These are phyloP conservation scores for Boletus mariae DNA, from an alignment of 1,284 basidiomycete species.

Conservation along the genomic window DNA sequence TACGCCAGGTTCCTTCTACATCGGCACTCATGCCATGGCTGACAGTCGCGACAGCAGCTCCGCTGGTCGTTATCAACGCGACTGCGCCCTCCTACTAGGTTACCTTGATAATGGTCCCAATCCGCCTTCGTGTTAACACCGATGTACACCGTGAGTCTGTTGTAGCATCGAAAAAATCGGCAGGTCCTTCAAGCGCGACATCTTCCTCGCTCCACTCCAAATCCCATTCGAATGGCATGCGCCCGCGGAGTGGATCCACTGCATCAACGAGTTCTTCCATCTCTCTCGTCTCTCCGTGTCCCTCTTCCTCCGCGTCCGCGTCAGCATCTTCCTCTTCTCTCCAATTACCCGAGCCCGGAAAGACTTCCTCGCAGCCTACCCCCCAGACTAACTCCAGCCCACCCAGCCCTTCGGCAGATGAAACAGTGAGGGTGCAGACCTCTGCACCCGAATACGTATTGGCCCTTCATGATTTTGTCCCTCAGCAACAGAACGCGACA, in stretches of 20 bases:
- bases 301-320: constrained; percentile 44
- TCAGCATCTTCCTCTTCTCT: constrained; percentile 49
- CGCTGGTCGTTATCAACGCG: background rate
- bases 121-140: constrained; percentile 32
- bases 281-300: constrained; percentile 50
- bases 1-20: background rate
- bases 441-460: constrained; percentile 63
- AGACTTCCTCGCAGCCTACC: constrained; percentile 6
- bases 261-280: constrained; percentile 54
- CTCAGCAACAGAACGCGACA: constrained; percentile 67
- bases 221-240: constrained; percentile 18
- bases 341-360: constrained; percentile 29
- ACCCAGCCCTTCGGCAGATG: constrained; percentile 40
- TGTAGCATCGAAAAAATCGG: constrained; percentile 22
- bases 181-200: constrained; percentile 14
- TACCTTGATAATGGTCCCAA: constrained; percentile 20
- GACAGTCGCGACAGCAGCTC: constrained; percentile 2
- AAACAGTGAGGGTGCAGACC: constrained; percentile 40
- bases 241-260: constrained; percentile 48
- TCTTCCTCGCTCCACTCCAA: constrained; percentile 7
- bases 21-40: background rate
- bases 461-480: constrained; percentile 84
- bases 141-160: constrained; percentile 19
- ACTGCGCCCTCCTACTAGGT: background rate
- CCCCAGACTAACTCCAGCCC: constrained; percentile 22